Evolutionary conservation across 2,329 filamentous ascomycete genomes (phyloP).

Genomic region (Penicillium verrucosum): DNA sequence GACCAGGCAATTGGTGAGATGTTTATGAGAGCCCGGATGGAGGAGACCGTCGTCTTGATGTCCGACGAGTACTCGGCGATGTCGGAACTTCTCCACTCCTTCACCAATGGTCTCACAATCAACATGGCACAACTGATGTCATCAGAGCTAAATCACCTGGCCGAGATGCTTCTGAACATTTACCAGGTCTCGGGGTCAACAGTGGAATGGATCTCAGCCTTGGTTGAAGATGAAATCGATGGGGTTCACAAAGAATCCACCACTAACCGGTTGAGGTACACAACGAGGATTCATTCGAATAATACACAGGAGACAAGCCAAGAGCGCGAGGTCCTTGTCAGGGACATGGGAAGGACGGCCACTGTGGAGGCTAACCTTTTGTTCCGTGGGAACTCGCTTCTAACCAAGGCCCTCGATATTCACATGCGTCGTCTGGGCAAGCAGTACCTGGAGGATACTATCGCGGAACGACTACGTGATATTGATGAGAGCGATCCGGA

Average conservation of each 20-base stretch:
- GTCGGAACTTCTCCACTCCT: slow-evolving; percentile 78
- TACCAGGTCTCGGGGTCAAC: slow-evolving; percentile 87
- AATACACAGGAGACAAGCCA: slow-evolving; percentile 56
- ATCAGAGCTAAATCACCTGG: slow-evolving; percentile 71
- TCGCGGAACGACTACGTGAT: slow-evolving; percentile 79
- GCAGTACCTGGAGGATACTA: slow-evolving; percentile 83
- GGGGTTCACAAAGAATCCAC: slow-evolving; percentile 79
- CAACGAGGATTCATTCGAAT: slow-evolving; percentile 61
- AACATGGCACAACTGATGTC: slow-evolving; percentile 79
- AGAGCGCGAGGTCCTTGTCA: slow-evolving; percentile 59
- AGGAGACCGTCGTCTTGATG: slow-evolving; percentile 87
- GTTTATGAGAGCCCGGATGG: slow-evolving; percentile 75
- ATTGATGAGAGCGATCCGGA: slow-evolving; percentile 89
- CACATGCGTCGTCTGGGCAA: slow-evolving; percentile 94
- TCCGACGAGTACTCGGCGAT: slow-evolving; percentile 79
- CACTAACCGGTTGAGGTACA: slow-evolving; percentile 60
- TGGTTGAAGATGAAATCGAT: slow-evolving; percentile 97
- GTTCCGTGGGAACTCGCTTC: slow-evolving; percentile 88
- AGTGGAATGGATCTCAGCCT: slow-evolving; percentile 83
- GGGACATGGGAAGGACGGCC: slow-evolving; percentile 62
- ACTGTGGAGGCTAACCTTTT: slow-evolving; percentile 84
- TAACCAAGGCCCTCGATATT: slow-evolving; percentile 89
- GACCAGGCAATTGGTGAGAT: slow-evolving; percentile 78
- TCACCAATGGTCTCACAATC: slow-evolving; percentile 76
- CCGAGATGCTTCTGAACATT: slow-evolving; percentile 86